These are phyloP conservation scores for Termitomyces sp. DNA, from an alignment of 768 basidiomycete genomes.

Conservation along the genomic window DNA sequence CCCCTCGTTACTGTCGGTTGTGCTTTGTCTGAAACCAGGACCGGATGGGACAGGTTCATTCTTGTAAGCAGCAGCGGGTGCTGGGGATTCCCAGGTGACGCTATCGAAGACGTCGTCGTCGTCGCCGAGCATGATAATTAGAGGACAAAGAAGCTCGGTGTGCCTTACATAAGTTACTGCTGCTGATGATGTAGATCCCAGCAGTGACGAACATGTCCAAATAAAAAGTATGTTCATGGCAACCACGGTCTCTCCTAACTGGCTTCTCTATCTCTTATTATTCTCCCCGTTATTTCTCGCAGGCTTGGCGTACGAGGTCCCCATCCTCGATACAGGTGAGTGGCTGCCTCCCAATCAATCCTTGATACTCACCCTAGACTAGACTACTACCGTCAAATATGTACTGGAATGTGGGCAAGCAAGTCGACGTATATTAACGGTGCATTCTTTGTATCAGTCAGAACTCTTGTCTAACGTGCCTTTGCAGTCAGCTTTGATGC, in stretches of 20 bases:
- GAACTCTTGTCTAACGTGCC: constrained; percentile 2
- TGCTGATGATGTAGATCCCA: constrained; percentile 12
- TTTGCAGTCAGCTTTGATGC: constrained; percentile 69
- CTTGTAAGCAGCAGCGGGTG: constrained; percentile 43
- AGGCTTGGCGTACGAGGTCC: constrained; percentile 50
- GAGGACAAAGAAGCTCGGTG: background rate
- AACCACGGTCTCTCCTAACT: constrained; percentile 14
- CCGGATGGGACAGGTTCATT: constrained; percentile 40
- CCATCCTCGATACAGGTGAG: constrained; percentile 58
- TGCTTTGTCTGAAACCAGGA: constrained; percentile 81
- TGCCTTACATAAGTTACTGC: constrained; percentile 12
- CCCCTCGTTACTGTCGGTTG: constrained; percentile 61
- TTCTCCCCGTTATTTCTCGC: constrained; percentile 27
- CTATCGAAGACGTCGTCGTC: constrained; percentile 90
- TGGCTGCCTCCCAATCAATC: constrained; percentile 3
- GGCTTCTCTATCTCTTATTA: constrained; percentile 16
- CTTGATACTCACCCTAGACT: constrained; percentile 5
- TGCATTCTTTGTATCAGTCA: constrained; percentile 23
- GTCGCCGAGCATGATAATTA: constrained; percentile 63
- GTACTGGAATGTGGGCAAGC: constrained; percentile 92
- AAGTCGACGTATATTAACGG: constrained; percentile 79
- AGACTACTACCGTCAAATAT: constrained; percentile 85
- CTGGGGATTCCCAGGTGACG: constrained; percentile 84
- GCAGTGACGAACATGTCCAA: constrained; percentile 28
- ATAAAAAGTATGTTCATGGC: constrained; percentile 16